These are phyloP conservation scores for Phytopythium delawarense DNA, from an alignment of 352 stramenopile genomes.

Conservation along the genomic window DNA sequence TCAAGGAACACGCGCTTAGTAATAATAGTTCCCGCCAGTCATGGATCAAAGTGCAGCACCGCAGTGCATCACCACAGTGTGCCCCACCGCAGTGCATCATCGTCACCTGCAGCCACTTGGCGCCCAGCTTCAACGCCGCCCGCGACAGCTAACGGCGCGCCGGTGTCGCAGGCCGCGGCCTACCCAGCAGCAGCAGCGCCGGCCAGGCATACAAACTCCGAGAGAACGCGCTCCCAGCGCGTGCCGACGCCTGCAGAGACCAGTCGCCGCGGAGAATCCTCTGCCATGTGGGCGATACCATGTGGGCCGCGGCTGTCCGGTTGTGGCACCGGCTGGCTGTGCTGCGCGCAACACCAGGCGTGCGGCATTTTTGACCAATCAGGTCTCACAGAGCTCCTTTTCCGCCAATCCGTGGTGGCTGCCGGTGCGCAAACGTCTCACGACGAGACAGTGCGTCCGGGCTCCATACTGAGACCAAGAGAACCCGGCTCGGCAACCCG, in stretches of 20 bases:
- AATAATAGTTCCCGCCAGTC: too few species aligned
- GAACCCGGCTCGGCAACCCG: background rate
- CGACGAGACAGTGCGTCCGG: slow-evolving; percentile 2
- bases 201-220: too few species aligned
- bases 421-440: background rate
- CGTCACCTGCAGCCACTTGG: too few species aligned
- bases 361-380: background rate
- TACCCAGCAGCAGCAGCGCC: too few species aligned
- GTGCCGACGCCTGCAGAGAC: background rate
- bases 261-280: background rate
- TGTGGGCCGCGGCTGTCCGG: background rate
- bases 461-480: background rate
- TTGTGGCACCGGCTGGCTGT: background rate
- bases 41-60: too few species aligned
- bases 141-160: too few species aligned
- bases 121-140: too few species aligned
- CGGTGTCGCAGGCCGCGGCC: too few species aligned
- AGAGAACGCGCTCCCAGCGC: too few species aligned
- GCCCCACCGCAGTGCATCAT: too few species aligned
- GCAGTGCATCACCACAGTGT: too few species aligned
- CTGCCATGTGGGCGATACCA: background rate
- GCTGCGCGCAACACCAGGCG: background rate
- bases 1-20: too few species aligned
- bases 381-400: background rate
- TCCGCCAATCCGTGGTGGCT: background rate